These are phyloP conservation scores for Botrytis deweyae DNA, from an alignment of 2,329 filamentous ascomycete species.

Conservation along the genomic window DNA sequence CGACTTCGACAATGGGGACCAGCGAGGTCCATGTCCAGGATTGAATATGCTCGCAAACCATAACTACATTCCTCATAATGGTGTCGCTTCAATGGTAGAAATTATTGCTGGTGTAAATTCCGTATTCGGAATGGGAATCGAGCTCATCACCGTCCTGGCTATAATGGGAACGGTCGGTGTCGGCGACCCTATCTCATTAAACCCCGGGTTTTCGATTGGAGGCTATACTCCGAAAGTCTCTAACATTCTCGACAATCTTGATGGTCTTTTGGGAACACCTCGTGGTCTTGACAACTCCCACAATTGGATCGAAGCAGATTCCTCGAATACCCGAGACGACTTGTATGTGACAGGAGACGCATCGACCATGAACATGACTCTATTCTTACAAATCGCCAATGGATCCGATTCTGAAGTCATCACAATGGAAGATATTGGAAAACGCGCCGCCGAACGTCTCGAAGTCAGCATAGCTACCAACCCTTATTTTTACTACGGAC, in stretches of 20 bases:
- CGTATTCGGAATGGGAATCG: constrained; percentile 1
- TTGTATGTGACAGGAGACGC: not conserved
- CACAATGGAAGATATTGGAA: not conserved
- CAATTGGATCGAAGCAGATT: not conserved
- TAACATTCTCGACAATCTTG: not conserved
- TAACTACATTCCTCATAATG: not conserved
- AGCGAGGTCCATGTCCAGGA: not conserved
- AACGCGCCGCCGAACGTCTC: not conserved
- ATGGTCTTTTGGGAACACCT: not conserved
- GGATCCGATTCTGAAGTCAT: not conserved
- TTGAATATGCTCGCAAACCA: not conserved
- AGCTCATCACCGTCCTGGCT: not conserved
- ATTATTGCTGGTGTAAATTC: not conserved
- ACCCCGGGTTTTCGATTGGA: not conserved
- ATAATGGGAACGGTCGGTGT: not conserved
- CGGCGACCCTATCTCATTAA: not conserved
- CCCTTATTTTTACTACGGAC: constrained; percentile 1
- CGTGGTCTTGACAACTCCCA: not conserved
- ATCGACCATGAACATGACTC: not conserved
- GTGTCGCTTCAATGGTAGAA: not conserved
- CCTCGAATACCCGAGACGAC: not conserved
- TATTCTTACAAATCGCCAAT: not conserved
- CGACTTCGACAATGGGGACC: not conserved
- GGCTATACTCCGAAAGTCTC: not conserved
- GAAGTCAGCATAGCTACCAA: not conserved